phyloP scores from a whole-genome alignment of 306 rosid species.

The Gastrolobium bilobum region DNA sequence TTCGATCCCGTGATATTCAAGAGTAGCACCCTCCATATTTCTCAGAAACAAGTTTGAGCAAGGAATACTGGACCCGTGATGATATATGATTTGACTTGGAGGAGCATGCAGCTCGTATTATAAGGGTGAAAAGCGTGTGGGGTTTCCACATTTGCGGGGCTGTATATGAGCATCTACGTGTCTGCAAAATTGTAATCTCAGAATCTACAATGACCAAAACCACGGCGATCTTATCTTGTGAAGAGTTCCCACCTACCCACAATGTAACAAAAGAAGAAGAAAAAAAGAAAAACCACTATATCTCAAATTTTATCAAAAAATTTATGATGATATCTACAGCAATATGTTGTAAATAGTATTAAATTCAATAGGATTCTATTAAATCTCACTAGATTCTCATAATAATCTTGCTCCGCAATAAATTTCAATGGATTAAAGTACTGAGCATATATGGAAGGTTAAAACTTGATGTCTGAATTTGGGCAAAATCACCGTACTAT shows the following conservation, averaged over 20 bases:
- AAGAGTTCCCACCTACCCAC: slow-evolving; percentile 53
- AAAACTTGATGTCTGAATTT: too few relatives aligned
- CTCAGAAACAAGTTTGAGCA: too few relatives aligned
- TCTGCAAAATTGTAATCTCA: slow-evolving; percentile 40
- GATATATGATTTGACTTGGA: slow-evolving; percentile 29
- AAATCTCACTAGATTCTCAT: slow-evolving; percentile 42
- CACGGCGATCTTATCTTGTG: slow-evolving; percentile 54
- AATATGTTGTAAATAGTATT: not conserved
- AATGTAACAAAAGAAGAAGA: not conserved
- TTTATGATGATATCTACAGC: not conserved
- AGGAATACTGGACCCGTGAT: too few relatives aligned
- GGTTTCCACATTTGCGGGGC: slow-evolving; percentile 45
- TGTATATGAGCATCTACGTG: slow-evolving; percentile 50
- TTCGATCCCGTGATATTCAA: too few relatives aligned
- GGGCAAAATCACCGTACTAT: too few relatives aligned
- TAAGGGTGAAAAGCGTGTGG: slow-evolving; percentile 21
- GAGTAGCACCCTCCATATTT: too few relatives aligned
- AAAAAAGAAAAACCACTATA: slow-evolving; percentile 5
- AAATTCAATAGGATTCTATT: slow-evolving; percentile 15
- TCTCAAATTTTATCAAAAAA: slow-evolving; percentile 8
- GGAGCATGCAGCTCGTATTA: slow-evolving; percentile 38
- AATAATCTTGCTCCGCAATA: not conserved
- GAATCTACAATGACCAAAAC: slow-evolving; percentile 56
- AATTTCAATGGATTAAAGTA: not conserved
- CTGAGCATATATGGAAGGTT: not conserved